phyloP scores from a whole-genome alignment of 2,329 filamentous ascomycete genomes.

The Zymoseptoria crescenta region DNA sequence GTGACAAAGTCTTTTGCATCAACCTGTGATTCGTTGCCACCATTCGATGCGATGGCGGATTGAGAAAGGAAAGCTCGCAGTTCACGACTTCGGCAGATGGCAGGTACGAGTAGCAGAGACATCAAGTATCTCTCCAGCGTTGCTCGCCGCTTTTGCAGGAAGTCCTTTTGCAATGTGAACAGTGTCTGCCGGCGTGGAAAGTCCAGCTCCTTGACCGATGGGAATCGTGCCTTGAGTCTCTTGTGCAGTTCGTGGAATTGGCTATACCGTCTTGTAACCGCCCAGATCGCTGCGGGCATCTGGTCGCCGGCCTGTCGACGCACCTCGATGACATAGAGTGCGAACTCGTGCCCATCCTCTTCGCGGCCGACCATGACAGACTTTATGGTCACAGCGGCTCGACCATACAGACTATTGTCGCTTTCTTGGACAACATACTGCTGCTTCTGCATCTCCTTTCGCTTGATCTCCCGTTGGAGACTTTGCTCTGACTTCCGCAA shows the following conservation, averaged over 20 bases:
- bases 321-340: slow-evolving; percentile 88
- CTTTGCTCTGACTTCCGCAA: slow-evolving; percentile 90
- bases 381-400: slow-evolving; percentile 82
- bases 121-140: slow-evolving; percentile 77
- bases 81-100: slow-evolving; percentile 89
- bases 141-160: slow-evolving; percentile 76
- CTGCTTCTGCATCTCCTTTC: slow-evolving; percentile 91
- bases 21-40: slow-evolving; percentile 57
- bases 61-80: slow-evolving; percentile 86
- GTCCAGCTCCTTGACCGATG: slow-evolving; percentile 79
- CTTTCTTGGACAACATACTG: slow-evolving; percentile 97
- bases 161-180: slow-evolving; percentile 94
- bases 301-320: slow-evolving; percentile 84
- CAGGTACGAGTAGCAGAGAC: slow-evolving; percentile 68
- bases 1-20: slow-evolving; percentile 72
- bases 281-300: slow-evolving; percentile 94
- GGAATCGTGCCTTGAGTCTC: slow-evolving; percentile 72
- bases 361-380: slow-evolving; percentile 88
- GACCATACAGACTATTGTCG: slow-evolving; percentile 91
- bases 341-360: slow-evolving; percentile 87
- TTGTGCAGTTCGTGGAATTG: slow-evolving; percentile 96
- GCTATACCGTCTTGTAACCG: slow-evolving; percentile 85
- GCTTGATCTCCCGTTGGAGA: slow-evolving; percentile 80
- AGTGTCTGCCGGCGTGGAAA: slow-evolving; percentile 88
- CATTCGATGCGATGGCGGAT: slow-evolving; percentile 60